These are phyloP conservation scores for Picea engelmannii DNA, from an alignment of 83 land plant species.

Conservation along the genomic window DNA sequence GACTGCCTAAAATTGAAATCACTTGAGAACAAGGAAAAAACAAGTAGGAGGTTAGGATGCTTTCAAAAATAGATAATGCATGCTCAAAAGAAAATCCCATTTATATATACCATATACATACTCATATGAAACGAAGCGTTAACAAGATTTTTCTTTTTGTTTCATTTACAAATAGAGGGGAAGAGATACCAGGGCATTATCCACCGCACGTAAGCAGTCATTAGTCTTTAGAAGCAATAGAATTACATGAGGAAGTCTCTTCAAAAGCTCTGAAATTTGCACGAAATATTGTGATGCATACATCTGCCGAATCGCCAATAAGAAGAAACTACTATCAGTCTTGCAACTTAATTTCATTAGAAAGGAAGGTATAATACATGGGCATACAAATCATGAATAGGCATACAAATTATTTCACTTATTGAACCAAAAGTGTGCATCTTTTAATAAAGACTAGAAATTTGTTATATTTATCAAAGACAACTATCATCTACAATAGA, in stretches of 20 bases:
- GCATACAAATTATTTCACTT: not conserved
- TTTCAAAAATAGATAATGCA: not conserved
- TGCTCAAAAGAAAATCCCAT: not conserved
- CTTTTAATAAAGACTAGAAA: not conserved
- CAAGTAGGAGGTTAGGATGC: not conserved
- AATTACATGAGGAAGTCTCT: constrained; percentile 89
- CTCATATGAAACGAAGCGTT: not conserved
- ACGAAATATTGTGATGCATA: constrained; percentile 90
- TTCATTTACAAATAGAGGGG: not conserved
- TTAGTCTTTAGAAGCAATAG: constrained; percentile 89
- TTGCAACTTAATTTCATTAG: not conserved
- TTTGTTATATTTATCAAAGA: not conserved
- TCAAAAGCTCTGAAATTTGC: constrained; percentile 80
- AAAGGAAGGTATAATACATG: not conserved
- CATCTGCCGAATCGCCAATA: constrained; percentile 50
- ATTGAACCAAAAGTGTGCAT: not conserved
- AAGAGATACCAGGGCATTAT: constrained; percentile 71
- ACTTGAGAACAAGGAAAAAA: not conserved
- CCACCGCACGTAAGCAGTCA: constrained; percentile 92
- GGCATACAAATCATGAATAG: not conserved
- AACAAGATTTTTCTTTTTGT: not conserved
- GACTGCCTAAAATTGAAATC: not conserved
- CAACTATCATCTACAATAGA: too few species aligned
- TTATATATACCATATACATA: not conserved
- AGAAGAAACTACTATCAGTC: constrained; percentile 7